These are phyloP conservation scores for Taiozyma sp. DNA, from an alignment of 1,139 yeast species.

Conservation along the genomic window DNA sequence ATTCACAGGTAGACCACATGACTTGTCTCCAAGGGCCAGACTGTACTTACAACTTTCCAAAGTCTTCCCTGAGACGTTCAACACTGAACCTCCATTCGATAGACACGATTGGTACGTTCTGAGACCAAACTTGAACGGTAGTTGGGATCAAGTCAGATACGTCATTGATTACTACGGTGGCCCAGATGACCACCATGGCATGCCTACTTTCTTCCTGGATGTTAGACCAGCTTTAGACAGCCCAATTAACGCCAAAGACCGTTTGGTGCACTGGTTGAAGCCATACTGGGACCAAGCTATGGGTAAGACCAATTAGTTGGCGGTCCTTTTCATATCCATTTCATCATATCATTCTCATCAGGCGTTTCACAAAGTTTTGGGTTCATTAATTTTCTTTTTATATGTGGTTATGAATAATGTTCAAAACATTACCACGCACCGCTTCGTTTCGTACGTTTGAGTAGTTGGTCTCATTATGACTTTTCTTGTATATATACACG, in stretches of 20 bases:
- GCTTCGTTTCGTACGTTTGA: neutral
- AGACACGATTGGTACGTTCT: constrained; percentile 98
- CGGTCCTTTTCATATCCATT: neutral
- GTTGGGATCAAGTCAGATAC: constrained; percentile 71
- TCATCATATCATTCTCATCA: neutral
- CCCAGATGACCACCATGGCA: constrained; percentile 81
- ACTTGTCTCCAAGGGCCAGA: constrained; percentile 83
- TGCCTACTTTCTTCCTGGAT: constrained; percentile 88
- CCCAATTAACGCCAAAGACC: constrained; percentile 56
- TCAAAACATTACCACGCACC: neutral
- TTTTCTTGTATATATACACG: neutral
- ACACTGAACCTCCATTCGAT: constrained; percentile 87
- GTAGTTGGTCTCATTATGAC: neutral
- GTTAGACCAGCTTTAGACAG: constrained; percentile 93
- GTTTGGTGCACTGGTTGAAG: constrained; percentile 50
- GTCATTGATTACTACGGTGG: constrained; percentile 97
- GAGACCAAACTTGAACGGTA: constrained; percentile 38
- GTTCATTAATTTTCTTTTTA: neutral
- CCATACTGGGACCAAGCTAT: constrained; percentile 30
- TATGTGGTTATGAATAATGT: neutral
- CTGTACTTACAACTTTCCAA: constrained; percentile 62
- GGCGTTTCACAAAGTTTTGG: neutral
- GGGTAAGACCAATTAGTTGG: constrained; percentile 7
- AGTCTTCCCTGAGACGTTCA: constrained; percentile 68
- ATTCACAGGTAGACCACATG: constrained; percentile 91